Percentiles rank a stretch among this genome's conserved stretches.
Evolutionary conservation across 192 early-diverging fungal genomes (phyloP).

Genomic region (Coemansia sp.): DNA sequence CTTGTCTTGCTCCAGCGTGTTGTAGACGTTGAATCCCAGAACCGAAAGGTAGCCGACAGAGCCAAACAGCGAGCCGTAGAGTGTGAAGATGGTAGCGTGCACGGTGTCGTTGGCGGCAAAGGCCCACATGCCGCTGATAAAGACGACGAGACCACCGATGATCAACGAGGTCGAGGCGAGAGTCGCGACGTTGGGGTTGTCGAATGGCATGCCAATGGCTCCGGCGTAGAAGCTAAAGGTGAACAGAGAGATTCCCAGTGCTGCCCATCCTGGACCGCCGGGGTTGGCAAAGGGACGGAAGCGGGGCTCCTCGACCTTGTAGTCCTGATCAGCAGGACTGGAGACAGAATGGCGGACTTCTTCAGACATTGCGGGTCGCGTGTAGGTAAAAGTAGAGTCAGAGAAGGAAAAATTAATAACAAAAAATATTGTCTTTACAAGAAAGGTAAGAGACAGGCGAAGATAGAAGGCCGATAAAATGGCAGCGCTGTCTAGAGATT

Average conservation of each 20-base stretch:
- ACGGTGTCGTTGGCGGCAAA: slow-evolving; percentile 80
- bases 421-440: neutral
- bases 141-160: slow-evolving; percentile 52
- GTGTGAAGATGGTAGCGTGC: slow-evolving; percentile 77
- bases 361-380: slow-evolving; percentile 27
- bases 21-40: slow-evolving; percentile 58
- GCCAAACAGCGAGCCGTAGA: slow-evolving; percentile 69
- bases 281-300: slow-evolving; percentile 55
- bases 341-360: slow-evolving; percentile 22
- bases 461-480: neutral
- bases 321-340: slow-evolving; percentile 13
- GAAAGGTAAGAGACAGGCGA: neutral
- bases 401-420: neutral
- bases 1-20: slow-evolving; percentile 55
- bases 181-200: slow-evolving; percentile 48
- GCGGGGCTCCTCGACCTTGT: slow-evolving; percentile 25
- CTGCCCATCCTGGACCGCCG: slow-evolving; percentile 51
- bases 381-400: neutral
- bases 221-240: slow-evolving; percentile 54
- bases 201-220: slow-evolving; percentile 53
- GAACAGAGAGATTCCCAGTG: slow-evolving; percentile 49
- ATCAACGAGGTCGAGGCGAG: slow-evolving; percentile 50
- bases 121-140: slow-evolving; percentile 65
- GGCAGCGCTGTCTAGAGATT: neutral
- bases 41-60: slow-evolving; percentile 55